Base-by-base conservation (phyloP, 176 grass and related monocot genomes). In the Zoysia pacifica region DNA sequence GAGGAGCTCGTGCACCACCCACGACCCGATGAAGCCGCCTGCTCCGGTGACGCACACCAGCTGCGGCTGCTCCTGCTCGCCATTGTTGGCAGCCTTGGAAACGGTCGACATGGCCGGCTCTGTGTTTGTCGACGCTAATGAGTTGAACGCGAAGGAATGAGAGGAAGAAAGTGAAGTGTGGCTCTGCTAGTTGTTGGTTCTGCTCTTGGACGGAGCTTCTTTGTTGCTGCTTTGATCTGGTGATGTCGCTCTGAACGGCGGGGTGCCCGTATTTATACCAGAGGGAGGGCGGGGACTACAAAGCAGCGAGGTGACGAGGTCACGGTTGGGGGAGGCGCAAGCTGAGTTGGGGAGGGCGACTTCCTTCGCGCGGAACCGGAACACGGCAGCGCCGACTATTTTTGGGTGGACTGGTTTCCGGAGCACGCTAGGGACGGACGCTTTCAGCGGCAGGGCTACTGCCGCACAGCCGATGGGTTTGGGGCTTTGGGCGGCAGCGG, bases 1-100 rank as follows among this genome's bases (percentile, higher is more conserved):
- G 70, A 91, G 89, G 28, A 91, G 85, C 63, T 84, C 84, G 54
- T 56, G 87, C 13, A 85, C 89, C 5, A 88, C 74, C 89, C 89
- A 91, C 0, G 85, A 91, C 0, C 80, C 89, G 20, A 91, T 85
- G 85, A 91, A 91, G 19, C 89, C 89, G 3, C 80, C 81, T 0
- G 85, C 89, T 3, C 89, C 89, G 0, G 89, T 91, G 3, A 91
- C 85, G 48, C 89, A 91, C 0, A 91, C 89, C 76, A 90, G 19
- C 71, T 79, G 50, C 72, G 13, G 7, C 74, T 15, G 3, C 55
- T 50, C 7, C 48, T 71, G 12, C 7, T 61, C 80, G 4, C 50
- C 63, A 1, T 9, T n/a, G 48, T 5, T 68, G 69, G 0, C 49
- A 62, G 38, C 48, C 41, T 67, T 35, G 43, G 9, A 16, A 40